phyloP scores from a whole-genome alignment of 805 yeast species.

The Monosporozyma servazzii region DNA sequence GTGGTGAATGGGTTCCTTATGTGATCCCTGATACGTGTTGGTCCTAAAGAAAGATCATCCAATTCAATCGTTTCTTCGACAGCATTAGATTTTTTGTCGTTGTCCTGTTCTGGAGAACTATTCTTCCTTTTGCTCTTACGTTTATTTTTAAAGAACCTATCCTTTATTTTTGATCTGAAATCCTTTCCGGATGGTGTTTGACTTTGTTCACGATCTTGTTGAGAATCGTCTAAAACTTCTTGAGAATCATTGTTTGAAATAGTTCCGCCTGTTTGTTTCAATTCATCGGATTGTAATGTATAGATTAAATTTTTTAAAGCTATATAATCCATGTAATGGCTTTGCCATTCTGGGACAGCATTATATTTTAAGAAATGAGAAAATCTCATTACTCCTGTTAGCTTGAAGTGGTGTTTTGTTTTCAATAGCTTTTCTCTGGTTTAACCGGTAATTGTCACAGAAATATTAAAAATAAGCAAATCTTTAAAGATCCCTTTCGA shows the following conservation, averaged over 20 bases:
- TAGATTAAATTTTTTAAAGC: conserved; percentile 49
- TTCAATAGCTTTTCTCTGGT: background rate
- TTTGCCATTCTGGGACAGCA: conserved; percentile 83
- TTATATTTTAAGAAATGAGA: conserved; percentile 59
- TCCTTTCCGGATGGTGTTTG: background rate
- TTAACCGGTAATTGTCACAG: background rate
- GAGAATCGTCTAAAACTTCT: background rate
- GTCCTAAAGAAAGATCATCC: conserved; percentile 8
- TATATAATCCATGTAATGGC: conserved; percentile 63
- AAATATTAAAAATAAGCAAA: background rate
- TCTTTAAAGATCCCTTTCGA: background rate
- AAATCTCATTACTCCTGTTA: conserved; percentile 46
- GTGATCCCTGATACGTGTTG: background rate
- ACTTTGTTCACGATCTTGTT: background rate
- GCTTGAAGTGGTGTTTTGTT: background rate
- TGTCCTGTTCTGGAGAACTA: background rate
- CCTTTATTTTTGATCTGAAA: conserved; percentile 9
- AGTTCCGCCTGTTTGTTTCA: conserved; percentile 5
- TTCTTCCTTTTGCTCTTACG: background rate
- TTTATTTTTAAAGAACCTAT: conserved; percentile 7
- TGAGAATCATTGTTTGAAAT: background rate
- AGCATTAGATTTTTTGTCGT: background rate
- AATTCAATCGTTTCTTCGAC: conserved; percentile 22
- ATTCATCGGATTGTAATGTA: conserved; percentile 38
- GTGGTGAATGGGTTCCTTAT: background rate